Percentiles rank a stretch among this genome's conserved stretches.
These are phyloP conservation scores for Mercurialis annua DNA, from an alignment of 345 rosid genomes.

Conservation along the genomic window DNA sequence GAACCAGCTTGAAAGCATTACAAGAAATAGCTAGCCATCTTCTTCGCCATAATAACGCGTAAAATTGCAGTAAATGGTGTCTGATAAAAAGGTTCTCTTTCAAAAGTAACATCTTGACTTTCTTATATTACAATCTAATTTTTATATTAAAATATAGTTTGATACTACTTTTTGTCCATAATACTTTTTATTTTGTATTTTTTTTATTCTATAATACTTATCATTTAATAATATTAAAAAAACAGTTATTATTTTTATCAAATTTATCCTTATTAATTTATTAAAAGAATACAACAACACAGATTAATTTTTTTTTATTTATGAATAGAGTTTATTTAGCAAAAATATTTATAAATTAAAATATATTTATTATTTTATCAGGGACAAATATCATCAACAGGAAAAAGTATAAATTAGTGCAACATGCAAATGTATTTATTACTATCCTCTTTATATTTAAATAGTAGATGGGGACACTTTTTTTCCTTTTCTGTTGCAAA, in stretches of 20 bases:
- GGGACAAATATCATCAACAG: no score
- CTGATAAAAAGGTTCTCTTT: not conserved
- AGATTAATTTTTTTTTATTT: no score
- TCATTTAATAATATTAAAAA: no score
- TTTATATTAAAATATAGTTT: no score
- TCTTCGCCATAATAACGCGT: constrained; percentile 19
- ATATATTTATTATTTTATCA: no score
- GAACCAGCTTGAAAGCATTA: constrained; percentile 24
- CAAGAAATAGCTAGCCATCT: no score
- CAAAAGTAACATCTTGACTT: constrained; percentile 19
- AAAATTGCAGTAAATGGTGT: constrained; percentile 26
- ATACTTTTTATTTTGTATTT: not conserved
- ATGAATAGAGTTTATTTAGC: no score
- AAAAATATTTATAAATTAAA: no score
- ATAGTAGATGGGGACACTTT: not conserved
- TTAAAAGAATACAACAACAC: no score
- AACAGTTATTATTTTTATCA: no score
- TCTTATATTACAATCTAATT: not conserved
- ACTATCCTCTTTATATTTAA: not conserved
- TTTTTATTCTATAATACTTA: not conserved
- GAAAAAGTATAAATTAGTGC: not conserved
- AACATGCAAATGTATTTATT: constrained; percentile 20
- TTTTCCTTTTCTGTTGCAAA: not conserved
- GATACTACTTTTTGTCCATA: no score
- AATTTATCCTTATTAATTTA: no score